Conservation (phyloP, 179 eudicot genomes). For the Amaranthus tricolor region DNA sequence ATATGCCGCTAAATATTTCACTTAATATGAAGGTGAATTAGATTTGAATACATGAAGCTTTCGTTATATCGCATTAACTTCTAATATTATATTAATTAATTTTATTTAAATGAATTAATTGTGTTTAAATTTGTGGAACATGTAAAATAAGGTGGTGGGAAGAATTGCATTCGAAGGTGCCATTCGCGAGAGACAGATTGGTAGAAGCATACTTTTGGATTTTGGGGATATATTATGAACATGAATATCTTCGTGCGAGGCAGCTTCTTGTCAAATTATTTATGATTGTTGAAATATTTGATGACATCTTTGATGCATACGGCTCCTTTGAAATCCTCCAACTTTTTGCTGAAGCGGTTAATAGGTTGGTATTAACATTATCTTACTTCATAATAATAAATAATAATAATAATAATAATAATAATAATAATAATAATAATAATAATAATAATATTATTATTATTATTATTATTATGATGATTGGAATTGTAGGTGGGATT, state of each 20-base stretch:
- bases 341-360: not conserved
- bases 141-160: not conserved
- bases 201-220: constrained; percentile 3
- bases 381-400: too few species aligned
- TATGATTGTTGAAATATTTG: not conserved
- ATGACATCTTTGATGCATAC: constrained; percentile 7
- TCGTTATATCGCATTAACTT: too few species aligned
- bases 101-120: too few species aligned
- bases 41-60: too few species aligned
- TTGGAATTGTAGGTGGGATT: constrained; percentile 18
- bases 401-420: too few species aligned
- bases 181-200: not conserved
- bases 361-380: not conserved
- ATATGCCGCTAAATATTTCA: too few species aligned
- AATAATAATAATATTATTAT: too few species aligned
- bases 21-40: too few species aligned
- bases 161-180: not conserved
- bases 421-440: too few species aligned
- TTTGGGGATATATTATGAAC: not conserved
- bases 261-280: not conserved
- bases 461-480: not conserved
- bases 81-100: too few species aligned
- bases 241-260: not conserved
- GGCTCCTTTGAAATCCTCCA: not conserved
- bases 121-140: too few species aligned